Evolutionary conservation across 2,329 filamentous ascomycete genomes (phyloP).

Genomic region (Raffaelea ambrosiae): DNA sequence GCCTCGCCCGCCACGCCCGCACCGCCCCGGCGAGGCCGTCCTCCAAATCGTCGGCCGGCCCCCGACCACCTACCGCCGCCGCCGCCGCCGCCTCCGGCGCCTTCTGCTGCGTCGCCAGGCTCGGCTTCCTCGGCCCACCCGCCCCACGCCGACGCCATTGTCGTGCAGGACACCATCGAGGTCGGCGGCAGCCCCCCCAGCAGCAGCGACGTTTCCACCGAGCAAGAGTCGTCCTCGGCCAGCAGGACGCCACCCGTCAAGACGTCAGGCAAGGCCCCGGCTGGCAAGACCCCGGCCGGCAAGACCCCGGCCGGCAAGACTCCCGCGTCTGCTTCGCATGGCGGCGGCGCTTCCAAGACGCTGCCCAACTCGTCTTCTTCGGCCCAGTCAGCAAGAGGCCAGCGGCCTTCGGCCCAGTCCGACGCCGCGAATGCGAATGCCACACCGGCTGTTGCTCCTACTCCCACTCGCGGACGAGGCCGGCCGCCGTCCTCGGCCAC

Average conservation of each 20-base stretch:
- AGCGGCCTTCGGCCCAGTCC: no score
- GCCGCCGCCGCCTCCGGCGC: background rate
- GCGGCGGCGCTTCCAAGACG: background rate
- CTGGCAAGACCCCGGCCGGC: background rate
- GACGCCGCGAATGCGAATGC: no score
- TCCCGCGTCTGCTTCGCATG: background rate
- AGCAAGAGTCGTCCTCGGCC: constrained; percentile 17
- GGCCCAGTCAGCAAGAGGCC: background rate
- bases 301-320: background rate
- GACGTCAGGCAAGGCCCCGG: background rate
- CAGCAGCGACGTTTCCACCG: constrained; percentile 22
- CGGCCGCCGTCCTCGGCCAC: background rate
- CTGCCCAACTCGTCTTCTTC: background rate
- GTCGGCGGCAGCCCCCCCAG: constrained; percentile 35
- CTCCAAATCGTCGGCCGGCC: background rate
- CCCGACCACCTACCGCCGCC: background rate
- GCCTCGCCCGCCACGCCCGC: background rate
- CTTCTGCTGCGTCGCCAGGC: no score
- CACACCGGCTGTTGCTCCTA: no score
- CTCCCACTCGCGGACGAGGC: background rate
- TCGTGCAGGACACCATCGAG: constrained; percentile 51
- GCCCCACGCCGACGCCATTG: constrained; percentile 31
- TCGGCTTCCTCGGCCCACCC: constrained; percentile 20
- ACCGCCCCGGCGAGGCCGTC: no score
- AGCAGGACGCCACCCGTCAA: constrained; percentile 5